Conservation (phyloP, 2,329 filamentous ascomycete genomes). For the Corniculantispora saksenae region DNA sequence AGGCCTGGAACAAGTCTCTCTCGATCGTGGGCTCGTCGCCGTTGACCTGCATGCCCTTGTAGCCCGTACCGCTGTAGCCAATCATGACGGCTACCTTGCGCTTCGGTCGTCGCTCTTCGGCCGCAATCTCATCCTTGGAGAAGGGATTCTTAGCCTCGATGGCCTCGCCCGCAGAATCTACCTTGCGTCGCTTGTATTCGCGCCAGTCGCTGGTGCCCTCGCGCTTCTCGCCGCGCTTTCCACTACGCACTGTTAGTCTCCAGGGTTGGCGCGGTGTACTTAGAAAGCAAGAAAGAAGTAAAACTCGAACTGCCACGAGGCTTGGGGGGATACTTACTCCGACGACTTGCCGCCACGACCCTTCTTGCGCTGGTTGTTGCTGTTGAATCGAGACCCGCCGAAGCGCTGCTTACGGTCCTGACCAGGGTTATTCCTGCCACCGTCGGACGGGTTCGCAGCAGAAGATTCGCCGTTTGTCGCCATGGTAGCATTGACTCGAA, state of each 20-base stretch:
- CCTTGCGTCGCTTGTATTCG: constrained; percentile 45
- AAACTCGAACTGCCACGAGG: background rate
- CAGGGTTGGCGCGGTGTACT: constrained; percentile 11
- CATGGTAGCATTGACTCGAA: constrained; percentile 17
- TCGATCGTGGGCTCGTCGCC: constrained; percentile 88
- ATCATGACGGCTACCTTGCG: constrained; percentile 95
- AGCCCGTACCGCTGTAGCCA: constrained; percentile 93
- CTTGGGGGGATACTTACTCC: background rate
- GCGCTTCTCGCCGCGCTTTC: constrained; percentile 35
- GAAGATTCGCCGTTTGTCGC: constrained; percentile 18
- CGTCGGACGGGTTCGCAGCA: constrained; percentile 10
- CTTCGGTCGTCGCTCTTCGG: constrained; percentile 86
- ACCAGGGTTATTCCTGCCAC: background rate
- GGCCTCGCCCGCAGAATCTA: constrained; percentile 38
- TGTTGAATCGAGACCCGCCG: constrained; percentile 7
- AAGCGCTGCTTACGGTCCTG: constrained; percentile 17
- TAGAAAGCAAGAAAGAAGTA: background rate
- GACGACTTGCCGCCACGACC: constrained; percentile 11
- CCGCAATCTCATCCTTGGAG: constrained; percentile 78
- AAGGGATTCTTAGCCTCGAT: constrained; percentile 46
- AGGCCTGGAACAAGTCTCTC: constrained; percentile 88
- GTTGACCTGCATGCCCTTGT: constrained; percentile 95
- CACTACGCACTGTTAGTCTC: constrained; percentile 15
- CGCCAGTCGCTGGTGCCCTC: constrained; percentile 42
- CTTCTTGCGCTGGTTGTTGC: constrained; percentile 15